Base-by-base conservation (phyloP, 169 alveolate species). In the Plasmodium malariae region DNA sequence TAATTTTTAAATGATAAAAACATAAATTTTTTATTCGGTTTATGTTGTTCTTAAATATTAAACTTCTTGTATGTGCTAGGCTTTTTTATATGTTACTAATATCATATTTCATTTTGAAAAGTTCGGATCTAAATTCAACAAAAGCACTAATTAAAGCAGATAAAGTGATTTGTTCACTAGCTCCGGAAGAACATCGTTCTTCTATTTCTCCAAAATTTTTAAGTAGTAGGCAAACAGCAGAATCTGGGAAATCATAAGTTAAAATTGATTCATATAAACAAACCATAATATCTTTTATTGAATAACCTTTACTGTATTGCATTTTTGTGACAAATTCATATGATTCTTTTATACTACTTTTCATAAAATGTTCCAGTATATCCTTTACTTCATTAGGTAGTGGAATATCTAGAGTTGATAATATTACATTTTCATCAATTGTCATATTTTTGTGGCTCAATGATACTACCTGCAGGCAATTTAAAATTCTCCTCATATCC, bases 401-500 rank as follows among this genome's bases (percentile, higher is more conserved):
- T 4, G 99, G 99, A 36, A 96, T 91, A 14, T 99, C 99, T 19
- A 98, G 95, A 34, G 96, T 96, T 36, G 95, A 87, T 63, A 96
- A 96, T 12, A 97, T 95, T 43, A 93, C 94, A 45, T 95, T 89
- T 32, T 90, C 93, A 87, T 96, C 96, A 40, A 96, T 93, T 12
- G 65, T 45, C 60, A 92, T 54, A 88, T 93, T 94, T 62, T 88
- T 94, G 40, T 76, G 76, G 36, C 95, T 86, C 97, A 96, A 94
- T 54, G 96, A 92, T 43, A 95, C 93, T 69, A 97, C 96, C 92
- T 98, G 99, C 62, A 98, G 92, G 78, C 98, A 95, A 94, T 98
- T 98, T 69, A 98, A 94, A 28, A 97, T 98, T 88, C 98, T 97
- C 48, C 99, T 96, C 99, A 98, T 98, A 95, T 98, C 99, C 26